Base-by-base conservation (phyloP, 169 alveolate species). In the Cryptosporidium andersoni region DNA sequence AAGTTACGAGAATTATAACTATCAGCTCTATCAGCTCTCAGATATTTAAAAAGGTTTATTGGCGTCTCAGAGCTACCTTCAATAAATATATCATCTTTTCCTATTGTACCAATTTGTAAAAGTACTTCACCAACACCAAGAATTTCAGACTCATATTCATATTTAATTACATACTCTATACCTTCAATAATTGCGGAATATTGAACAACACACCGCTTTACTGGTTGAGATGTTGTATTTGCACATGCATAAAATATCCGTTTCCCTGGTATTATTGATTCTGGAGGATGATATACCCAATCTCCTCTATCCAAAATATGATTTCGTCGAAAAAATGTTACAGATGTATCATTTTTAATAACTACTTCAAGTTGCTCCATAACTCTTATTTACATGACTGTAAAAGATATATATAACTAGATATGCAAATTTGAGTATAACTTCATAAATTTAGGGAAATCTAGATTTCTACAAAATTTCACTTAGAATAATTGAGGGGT, bases 201-300 rank as follows among this genome's bases (percentile, higher is more conserved):
- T 4, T 58, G 48, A 14, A 74, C 85, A 58, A 47, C 40, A 39
- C 85, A 74, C 0, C 68, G 63, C 2, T 45, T 47, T 12, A 74
- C 60, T 25, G 62, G 55, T 36, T 74, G 85, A 39, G 55, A 74
- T 0, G 68, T 25, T 7, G 85, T 49, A 58, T 49, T 74, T 34
- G 85, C 43, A 47, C 85, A 74, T 12, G 49, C 85, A 60, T 58
- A 74, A 45, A 68, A 74, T 8, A 64, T 47, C 74, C 55, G 55
- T 43, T 58, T 37, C 16, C 85, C 85, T 3, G 85, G 62, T 11
- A 34, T 49, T 25, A 74, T 74, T 40, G n/a, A 40, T 42, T 74
- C 85, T 45, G 48, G 7, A n/a, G 85, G 85, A 48, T 74, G 85
- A 40, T 74, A 74, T 8, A 74, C 55, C 85, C 85, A 74, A 12